Percentiles rank a stretch among this genome's conserved stretches.
Evolutionary conservation across 2,329 filamentous ascomycete species (phyloP).

Genomic region (Davidsoniella eucalypti): DNA sequence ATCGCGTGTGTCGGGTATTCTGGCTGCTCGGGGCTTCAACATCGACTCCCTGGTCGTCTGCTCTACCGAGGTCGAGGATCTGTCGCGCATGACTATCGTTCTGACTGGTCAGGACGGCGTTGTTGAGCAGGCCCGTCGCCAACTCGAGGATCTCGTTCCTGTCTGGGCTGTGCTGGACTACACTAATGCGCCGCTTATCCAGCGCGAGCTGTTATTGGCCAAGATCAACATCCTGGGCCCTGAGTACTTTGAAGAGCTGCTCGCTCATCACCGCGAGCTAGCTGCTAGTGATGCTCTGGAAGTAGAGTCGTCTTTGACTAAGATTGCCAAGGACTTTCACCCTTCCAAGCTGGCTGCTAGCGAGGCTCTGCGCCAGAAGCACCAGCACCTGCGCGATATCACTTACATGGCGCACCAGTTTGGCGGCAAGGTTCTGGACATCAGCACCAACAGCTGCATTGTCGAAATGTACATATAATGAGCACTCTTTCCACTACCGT

Average conservation of each 20-base stretch:
- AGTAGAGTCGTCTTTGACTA: constrained; percentile 26
- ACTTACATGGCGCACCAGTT: constrained; percentile 97
- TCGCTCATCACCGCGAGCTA: constrained; percentile 90
- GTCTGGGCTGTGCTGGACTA: constrained; percentile 98
- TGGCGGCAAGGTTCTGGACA: constrained; percentile 91
- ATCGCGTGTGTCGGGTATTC: constrained; percentile 87
- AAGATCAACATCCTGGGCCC: constrained; percentile 95
- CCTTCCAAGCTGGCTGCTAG: constrained; percentile 72
- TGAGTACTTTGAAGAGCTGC: constrained; percentile 94
- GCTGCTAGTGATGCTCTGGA: constrained; percentile 28
- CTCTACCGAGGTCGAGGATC: constrained; percentile 89
- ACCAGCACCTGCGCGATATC: constrained; percentile 90
- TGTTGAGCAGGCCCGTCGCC: constrained; percentile 87
- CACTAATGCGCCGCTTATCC: constrained; percentile 78
- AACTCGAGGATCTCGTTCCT: constrained; percentile 90
- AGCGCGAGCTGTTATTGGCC: constrained; percentile 85
- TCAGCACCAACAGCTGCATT: constrained; percentile 96
- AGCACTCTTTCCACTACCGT: not conserved
- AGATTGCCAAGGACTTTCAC: constrained; percentile 57
- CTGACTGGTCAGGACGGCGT: constrained; percentile 91
- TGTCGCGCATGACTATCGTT: constrained; percentile 98
- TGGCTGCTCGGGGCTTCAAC: constrained; percentile 94
- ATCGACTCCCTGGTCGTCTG: constrained; percentile 97
- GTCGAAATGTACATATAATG: constrained; percentile 68
- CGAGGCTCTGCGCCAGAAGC: constrained; percentile 87